A percentile compares a stretch with the other conserved stretches of the same genome.
Evolutionary conservation across 106 monocot genomes (phyloP).

Genomic region (Iris macrosiphon): DNA sequence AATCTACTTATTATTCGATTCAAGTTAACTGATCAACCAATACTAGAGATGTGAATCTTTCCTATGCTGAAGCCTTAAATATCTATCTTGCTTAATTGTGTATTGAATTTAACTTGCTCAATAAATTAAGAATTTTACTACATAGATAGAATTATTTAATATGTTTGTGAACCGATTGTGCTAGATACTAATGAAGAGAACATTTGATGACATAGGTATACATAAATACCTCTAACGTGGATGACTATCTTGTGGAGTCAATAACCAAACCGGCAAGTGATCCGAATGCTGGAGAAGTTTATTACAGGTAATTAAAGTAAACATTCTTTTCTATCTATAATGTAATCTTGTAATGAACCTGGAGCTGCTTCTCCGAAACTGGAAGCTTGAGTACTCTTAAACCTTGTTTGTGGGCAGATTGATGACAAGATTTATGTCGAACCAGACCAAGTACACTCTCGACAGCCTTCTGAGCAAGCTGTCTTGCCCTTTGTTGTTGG

Average conservation of each 20-base stretch:
- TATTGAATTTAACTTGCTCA: too few relatives aligned
- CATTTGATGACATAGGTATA: constrained; percentile 55
- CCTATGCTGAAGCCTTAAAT: too few relatives aligned
- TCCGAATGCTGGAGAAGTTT: constrained; percentile 93
- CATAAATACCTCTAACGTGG: constrained; percentile 77
- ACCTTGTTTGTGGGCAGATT: constrained; percentile 57
- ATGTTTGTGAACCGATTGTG: too few relatives aligned
- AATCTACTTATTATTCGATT: too few relatives aligned
- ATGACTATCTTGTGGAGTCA: constrained; percentile 88
- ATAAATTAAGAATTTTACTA: too few relatives aligned
- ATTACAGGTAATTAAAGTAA: constrained; percentile 51
- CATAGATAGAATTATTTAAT: too few relatives aligned
- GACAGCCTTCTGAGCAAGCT: constrained; percentile 67
- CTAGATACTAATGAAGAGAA: too few relatives aligned
- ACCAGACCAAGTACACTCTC: constrained; percentile 80
- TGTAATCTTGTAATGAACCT: background rate
- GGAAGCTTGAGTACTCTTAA: background rate
- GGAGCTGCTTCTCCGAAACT: background rate
- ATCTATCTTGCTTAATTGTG: too few relatives aligned
- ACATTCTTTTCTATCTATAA: background rate
- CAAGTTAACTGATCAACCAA: too few relatives aligned
- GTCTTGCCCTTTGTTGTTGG: constrained; percentile 65
- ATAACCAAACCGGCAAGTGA: constrained; percentile 70
- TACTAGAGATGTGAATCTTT: too few relatives aligned
- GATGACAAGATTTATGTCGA: constrained; percentile 85